Conservation (phyloP, 78 protist species). For the Polysphondylium violaceum region DNA sequence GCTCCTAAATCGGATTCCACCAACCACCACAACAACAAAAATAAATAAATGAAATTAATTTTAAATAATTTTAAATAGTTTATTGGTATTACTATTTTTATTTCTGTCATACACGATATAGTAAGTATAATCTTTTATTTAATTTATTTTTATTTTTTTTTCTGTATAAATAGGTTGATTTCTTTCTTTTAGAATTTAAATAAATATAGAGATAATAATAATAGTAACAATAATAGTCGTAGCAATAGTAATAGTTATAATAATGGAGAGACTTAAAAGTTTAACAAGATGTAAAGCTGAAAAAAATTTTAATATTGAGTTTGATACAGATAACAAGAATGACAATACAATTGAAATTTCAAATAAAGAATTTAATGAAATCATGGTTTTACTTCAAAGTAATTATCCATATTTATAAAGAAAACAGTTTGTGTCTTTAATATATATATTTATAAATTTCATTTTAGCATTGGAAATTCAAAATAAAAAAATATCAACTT, state of each 20-base stretch:
- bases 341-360: background rate
- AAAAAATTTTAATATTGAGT: background rate
- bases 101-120: background rate
- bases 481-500: conserved; percentile 2
- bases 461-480: conserved; percentile 17
- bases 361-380: background rate
- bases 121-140: background rate
- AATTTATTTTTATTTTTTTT: background rate
- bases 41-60: no score
- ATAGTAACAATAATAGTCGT: background rate
- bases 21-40: conserved; percentile 1
- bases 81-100: background rate
- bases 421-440: background rate
- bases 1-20: no score
- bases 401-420: background rate
- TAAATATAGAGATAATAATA: background rate
- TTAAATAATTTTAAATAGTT: no score
- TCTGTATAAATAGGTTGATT: background rate
- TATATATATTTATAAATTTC: background rate
- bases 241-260: background rate
- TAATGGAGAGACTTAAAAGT: background rate
- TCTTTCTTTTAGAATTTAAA: background rate
- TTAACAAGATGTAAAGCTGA: no score
- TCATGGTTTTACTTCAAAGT: conserved; percentile 29
- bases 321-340: background rate